Evolutionary conservation across 176 grass and related monocot genomes (phyloP).

Genomic region (Zizania latifolia): DNA sequence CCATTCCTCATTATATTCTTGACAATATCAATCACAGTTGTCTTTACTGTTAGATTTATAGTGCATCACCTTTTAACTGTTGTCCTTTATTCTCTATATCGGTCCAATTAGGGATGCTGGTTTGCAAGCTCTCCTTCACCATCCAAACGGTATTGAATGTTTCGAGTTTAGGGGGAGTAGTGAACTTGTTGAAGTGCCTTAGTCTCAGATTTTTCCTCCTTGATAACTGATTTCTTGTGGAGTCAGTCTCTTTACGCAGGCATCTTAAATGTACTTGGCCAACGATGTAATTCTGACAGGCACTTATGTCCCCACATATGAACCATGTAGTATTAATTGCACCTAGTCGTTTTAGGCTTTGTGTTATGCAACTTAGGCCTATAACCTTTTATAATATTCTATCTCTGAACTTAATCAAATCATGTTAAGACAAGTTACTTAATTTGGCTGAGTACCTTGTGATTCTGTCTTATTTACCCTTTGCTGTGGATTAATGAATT

Average conservation of each 20-base stretch:
- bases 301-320: not conserved
- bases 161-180: not conserved
- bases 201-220: not conserved
- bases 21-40: not conserved
- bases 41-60: not conserved
- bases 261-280: not conserved
- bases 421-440: not conserved
- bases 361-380: not conserved
- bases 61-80: not conserved
- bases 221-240: not conserved
- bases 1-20: not conserved
- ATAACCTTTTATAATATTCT: not conserved
- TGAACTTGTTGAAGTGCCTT: not conserved
- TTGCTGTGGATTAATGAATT: not conserved
- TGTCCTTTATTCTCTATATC: not conserved
- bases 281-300: constrained; percentile 1
- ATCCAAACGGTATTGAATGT: not conserved
- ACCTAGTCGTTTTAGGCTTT: not conserved
- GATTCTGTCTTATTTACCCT: not conserved
- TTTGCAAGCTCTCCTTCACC: not conserved
- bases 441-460: not conserved
- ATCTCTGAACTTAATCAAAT: not conserved
- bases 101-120: not conserved
- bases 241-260: not conserved
- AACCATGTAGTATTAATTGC: not conserved